Conservation (phyloP, 1,139 yeast genomes). For the Insectozyma bohioensis region DNA sequence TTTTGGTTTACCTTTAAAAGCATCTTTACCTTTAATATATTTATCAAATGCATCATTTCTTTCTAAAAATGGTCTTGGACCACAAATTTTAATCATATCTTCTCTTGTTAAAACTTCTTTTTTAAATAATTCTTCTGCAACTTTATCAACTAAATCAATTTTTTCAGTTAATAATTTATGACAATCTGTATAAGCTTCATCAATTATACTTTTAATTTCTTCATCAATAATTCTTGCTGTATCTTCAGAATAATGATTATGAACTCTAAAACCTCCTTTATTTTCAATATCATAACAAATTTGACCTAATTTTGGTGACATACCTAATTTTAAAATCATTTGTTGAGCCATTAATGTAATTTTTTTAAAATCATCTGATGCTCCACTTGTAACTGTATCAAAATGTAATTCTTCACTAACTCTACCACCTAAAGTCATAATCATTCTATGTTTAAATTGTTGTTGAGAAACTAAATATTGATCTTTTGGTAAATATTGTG, state of each 20-base stretch:
- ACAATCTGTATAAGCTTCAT: slow-evolving; percentile 53
- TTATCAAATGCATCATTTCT: slow-evolving; percentile 80
- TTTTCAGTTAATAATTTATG: slow-evolving; percentile 55
- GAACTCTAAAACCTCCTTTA: slow-evolving; percentile 50
- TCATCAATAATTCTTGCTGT: slow-evolving; percentile 66
- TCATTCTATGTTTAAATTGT: slow-evolving; percentile 71
- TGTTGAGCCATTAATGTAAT: slow-evolving; percentile 75
- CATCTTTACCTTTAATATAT: slow-evolving; percentile 54
- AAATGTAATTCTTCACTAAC: slow-evolving; percentile 78
- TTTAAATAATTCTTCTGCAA: slow-evolving; percentile 64
- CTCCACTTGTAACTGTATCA: slow-evolving; percentile 78
- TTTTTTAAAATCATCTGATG: slow-evolving; percentile 78
- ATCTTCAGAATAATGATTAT: slow-evolving; percentile 67
- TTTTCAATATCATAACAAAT: slow-evolving; percentile 53
- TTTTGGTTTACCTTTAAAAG: slow-evolving; percentile 30
- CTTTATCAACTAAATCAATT: slow-evolving; percentile 60
- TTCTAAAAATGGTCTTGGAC: slow-evolving; percentile 76
- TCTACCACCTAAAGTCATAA: slow-evolving; percentile 80
- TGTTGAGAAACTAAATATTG: slow-evolving; percentile 64
- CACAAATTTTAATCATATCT: slow-evolving; percentile 72
- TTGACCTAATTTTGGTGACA: slow-evolving; percentile 70
- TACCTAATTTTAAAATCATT: slow-evolving; percentile 75
- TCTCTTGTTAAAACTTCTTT: slow-evolving; percentile 80
- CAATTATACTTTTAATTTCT: slow-evolving; percentile 64
- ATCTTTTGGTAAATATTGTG: slow-evolving; percentile 80